Evolutionary conservation across 192 early-diverging fungal genomes (phyloP).

Genomic region (Rhizoclosmatium sp.): DNA sequence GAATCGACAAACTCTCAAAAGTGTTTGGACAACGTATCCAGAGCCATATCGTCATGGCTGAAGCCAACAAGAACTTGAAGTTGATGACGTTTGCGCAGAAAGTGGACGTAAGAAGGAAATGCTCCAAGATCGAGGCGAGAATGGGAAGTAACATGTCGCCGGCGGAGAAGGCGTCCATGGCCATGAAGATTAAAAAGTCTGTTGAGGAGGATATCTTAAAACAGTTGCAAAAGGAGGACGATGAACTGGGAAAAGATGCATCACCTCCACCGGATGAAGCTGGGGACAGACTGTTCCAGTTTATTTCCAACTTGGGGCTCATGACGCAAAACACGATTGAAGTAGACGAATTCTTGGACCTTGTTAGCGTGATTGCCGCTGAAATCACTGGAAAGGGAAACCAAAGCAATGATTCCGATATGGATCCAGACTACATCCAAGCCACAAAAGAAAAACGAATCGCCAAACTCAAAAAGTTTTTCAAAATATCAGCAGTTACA

Average conservation of each 20-base stretch:
- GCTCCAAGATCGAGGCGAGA: constrained; percentile 22
- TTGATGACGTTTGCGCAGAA: constrained; percentile 14
- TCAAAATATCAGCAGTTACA: constrained; percentile 20
- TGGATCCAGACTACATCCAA: not conserved
- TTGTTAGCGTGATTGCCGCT: not conserved
- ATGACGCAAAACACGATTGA: constrained; percentile 13
- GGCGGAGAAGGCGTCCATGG: not conserved
- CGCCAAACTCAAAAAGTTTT: constrained; percentile 21
- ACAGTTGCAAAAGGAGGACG: constrained; percentile 6
- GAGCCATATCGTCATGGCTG: constrained; percentile 25
- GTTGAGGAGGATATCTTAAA: not conserved
- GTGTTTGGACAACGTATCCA: constrained; percentile 56
- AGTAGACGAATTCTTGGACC: constrained; percentile 11
- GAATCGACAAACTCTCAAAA: constrained; percentile 54
- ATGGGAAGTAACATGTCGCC: constrained; percentile 3
- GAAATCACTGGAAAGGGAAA: constrained; percentile 20
- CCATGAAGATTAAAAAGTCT: not conserved
- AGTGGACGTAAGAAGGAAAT: constrained; percentile 16
- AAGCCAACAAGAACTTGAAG: constrained; percentile 22
- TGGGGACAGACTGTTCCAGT: constrained; percentile 19
- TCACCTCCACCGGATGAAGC: not conserved
- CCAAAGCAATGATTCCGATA: not conserved
- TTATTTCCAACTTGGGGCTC: not conserved
- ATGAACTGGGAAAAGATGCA: not conserved
- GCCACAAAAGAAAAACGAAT: constrained; percentile 6